Conservation (phyloP, 2,329 filamentous ascomycete genomes). For the Epichloe amarillans region DNA sequence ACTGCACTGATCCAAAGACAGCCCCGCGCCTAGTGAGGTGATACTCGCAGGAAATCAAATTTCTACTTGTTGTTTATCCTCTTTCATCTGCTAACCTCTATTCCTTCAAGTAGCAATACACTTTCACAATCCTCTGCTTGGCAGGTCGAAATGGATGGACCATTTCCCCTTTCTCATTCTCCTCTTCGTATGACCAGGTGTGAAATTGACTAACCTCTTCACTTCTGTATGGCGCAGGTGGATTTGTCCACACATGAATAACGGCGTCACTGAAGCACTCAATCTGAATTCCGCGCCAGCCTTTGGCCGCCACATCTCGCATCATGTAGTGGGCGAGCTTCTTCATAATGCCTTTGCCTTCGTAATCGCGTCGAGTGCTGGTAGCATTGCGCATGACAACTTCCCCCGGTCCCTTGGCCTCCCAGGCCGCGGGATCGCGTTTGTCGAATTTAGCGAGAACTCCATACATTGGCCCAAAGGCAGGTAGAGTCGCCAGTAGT, state of each 20-base stretch:
- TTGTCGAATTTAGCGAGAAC: no score
- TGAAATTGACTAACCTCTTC: constrained; percentile 7
- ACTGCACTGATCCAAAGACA: no score
- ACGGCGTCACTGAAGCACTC: constrained; percentile 13
- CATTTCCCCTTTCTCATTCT: no score
- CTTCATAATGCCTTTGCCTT: constrained; percentile 14
- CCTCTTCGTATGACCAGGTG: neutral
- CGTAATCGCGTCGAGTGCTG: constrained; percentile 14
- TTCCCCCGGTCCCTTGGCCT: constrained; percentile 13
- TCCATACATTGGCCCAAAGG: no score
- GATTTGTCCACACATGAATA: constrained; percentile 13
- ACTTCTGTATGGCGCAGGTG: constrained; percentile 13
- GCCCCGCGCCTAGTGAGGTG: no score
- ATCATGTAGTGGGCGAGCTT: constrained; percentile 12
- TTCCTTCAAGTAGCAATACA: no score
- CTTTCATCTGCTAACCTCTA: no score
- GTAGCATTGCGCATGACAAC: constrained; percentile 15
- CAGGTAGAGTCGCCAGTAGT: no score
- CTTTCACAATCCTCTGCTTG: no score
- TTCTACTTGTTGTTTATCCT: no score
- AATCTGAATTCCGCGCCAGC: constrained; percentile 16
- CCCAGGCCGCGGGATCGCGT: neutral
- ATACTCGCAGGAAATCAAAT: no score
- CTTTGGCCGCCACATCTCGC: constrained; percentile 8
- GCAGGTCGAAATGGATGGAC: no score